Base-by-base conservation (phyloP, 352 stramenopile genomes). In the Phytophthora pistaciae region DNA sequence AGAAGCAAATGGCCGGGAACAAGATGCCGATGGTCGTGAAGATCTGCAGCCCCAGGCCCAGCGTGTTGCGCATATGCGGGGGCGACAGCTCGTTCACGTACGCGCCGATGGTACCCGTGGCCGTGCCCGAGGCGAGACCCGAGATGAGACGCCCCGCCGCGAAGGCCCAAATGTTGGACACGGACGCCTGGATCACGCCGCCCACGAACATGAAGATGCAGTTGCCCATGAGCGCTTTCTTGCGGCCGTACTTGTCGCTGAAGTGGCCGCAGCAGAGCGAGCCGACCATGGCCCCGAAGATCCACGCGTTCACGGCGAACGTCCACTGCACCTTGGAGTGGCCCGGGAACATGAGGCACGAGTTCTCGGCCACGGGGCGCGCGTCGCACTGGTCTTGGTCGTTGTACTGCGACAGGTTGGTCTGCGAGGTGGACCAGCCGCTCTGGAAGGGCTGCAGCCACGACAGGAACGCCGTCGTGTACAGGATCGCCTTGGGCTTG, bases 21-120 rank as follows among this genome's bases (percentile, higher is more conserved):
- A 90, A 63, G 8, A 67, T 72, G 18, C 65, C 65, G 46, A 72
- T 67, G 6, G 65, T 72, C 11, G 65, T 72, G 27, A 74, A 86
- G 50, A 86, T 80, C 56, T 91, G 82, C 56, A 88, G 70, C 5
- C 78, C 73, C 27, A 74, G 48, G 27, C 75, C 75, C 16, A 86
- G 63, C n/a, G 60, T 70, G 66, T 78, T 83, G 54, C 80, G 80
- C 62, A 75, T 68, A 62, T 70, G 60, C 33, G 67, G 67, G 3
- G 67, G 67, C 10, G 67, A 74, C 36, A 74, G 55, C 40, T 70
- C 68, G 53, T 71, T 71, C 7, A 71, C 56, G 57, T 77, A 81
- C 5, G 36, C 69, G 25, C 56, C 77, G 18, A 82, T 82, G 25
- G 79, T 85, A 36, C 74, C 76, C 23, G 75, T 78, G n/a, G 71